These are phyloP conservation scores for Cytospora piceae DNA, from an alignment of 2,329 filamentous ascomycete species.

Conservation along the genomic window DNA sequence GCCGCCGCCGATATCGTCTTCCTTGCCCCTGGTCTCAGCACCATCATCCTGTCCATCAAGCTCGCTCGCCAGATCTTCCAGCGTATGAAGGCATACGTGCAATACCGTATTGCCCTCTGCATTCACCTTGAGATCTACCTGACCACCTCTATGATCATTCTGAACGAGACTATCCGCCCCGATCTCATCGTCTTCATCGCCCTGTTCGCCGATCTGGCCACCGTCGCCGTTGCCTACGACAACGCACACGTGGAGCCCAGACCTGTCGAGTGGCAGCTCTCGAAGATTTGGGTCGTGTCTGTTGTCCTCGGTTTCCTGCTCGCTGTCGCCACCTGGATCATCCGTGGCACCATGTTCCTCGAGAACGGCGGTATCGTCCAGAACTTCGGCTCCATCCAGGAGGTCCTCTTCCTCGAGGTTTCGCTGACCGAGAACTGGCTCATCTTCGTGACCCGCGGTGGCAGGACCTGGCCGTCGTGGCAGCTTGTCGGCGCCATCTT, in stretches of 20 bases:
- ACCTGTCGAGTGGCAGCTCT: slow-evolving; percentile 79
- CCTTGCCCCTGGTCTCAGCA: slow-evolving; percentile 72
- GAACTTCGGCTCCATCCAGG: slow-evolving; percentile 75
- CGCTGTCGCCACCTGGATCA: slow-evolving; percentile 72
- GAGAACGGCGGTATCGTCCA: slow-evolving; percentile 73
- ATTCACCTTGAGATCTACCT: slow-evolving; percentile 77
- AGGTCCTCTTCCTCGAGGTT: slow-evolving; percentile 75
- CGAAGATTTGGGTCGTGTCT: slow-evolving; percentile 80
- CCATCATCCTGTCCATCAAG: slow-evolving; percentile 75
- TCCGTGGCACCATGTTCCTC: slow-evolving; percentile 72
- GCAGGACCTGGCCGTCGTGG: slow-evolving; percentile 74
- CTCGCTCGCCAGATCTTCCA: slow-evolving; percentile 76
- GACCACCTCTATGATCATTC: slow-evolving; percentile 77
- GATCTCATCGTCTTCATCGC: slow-evolving; percentile 80
- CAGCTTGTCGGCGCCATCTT: slow-evolving; percentile 73
- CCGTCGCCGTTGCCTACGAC: slow-evolving; percentile 78
- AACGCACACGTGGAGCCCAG: slow-evolving; percentile 76
- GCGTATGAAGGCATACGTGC: slow-evolving; percentile 77
- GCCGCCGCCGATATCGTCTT: slow-evolving; percentile 76
- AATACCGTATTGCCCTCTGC: slow-evolving; percentile 77
- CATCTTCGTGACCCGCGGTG: slow-evolving; percentile 76
- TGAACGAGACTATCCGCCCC: slow-evolving; percentile 74
- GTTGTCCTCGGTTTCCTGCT: slow-evolving; percentile 70
- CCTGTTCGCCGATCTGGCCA: slow-evolving; percentile 78
- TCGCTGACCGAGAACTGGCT: slow-evolving; percentile 78